Conservation (phyloP, 768 basidiomycete genomes). For the Tephrocybe sp. region DNA sequence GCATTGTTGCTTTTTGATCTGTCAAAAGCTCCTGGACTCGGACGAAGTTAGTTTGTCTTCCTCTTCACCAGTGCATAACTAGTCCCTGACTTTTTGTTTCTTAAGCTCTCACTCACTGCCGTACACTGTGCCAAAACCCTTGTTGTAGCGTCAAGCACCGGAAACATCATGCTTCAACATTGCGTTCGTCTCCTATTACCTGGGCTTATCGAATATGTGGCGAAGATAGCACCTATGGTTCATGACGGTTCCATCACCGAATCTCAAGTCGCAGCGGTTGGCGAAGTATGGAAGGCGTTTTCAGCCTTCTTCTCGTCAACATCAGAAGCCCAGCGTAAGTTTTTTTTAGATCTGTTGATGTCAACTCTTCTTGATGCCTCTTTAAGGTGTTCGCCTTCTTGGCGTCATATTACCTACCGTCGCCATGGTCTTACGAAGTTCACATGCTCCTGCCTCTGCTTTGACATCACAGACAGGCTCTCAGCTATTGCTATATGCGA, state of each 20-base stretch:
- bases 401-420: slow-evolving; percentile 75
- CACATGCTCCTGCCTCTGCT: slow-evolving; percentile 36
- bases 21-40: slow-evolving; percentile 70
- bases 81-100: not conserved
- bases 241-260: slow-evolving; percentile 57
- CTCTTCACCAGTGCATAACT: not conserved
- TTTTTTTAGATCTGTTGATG: not conserved
- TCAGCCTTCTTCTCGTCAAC: slow-evolving; percentile 57
- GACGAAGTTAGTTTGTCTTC: slow-evolving; percentile 49
- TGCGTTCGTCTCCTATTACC: slow-evolving; percentile 75
- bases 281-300: slow-evolving; percentile 84
- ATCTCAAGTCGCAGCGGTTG: slow-evolving; percentile 56
- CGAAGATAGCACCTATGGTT: slow-evolving; percentile 60
- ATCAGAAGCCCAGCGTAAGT: slow-evolving; percentile 62
- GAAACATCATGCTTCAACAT: slow-evolving; percentile 64
- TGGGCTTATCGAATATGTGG: slow-evolving; percentile 76
- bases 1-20: slow-evolving; percentile 80
- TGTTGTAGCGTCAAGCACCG: slow-evolving; percentile 64
- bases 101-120: slow-evolving; percentile 77
- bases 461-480: slow-evolving; percentile 58
- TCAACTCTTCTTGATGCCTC: not conserved
- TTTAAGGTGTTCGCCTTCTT: slow-evolving; percentile 61
- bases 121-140: slow-evolving; percentile 89
- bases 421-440: slow-evolving; percentile 62
- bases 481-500: slow-evolving; percentile 72